Conservation (phyloP, 139 green algal species). For the Chlamydomonas incerta region DNA sequence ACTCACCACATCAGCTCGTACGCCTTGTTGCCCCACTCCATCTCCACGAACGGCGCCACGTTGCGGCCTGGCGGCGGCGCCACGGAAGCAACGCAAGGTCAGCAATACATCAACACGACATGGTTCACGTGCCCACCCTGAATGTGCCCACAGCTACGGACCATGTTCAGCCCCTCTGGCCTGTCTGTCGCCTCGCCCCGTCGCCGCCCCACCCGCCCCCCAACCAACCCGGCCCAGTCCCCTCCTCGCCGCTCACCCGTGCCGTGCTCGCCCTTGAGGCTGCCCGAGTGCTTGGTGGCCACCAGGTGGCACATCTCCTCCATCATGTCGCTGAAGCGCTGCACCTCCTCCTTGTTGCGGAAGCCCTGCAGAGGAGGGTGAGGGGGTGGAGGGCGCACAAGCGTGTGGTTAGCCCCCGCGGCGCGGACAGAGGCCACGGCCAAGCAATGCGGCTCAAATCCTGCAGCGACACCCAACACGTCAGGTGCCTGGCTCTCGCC, state of each 20-base stretch:
- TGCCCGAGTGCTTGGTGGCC: conserved; percentile 93
- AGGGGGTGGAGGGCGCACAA: background rate
- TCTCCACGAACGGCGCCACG: conserved; percentile 96
- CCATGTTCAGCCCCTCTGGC: no score
- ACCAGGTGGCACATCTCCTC: conserved; percentile 98
- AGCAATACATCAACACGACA: no score
- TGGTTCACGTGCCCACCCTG: no score
- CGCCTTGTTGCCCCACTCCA: conserved; percentile 97
- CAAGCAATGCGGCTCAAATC: no score
- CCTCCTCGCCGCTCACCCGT: conserved; percentile 67
- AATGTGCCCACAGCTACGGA: no score
- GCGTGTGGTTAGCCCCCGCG: no score
- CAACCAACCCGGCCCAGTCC: background rate
- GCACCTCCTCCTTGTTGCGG: conserved; percentile 92
- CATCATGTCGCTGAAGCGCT: conserved; percentile 95
- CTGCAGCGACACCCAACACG: no score
- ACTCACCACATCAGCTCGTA: conserved; percentile 95
- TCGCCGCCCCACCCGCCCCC: background rate
- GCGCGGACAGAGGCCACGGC: no score
- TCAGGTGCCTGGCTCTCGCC: no score
- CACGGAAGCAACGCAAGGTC: no score
- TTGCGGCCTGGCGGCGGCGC: conserved; percentile 88
- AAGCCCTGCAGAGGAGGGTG: conserved; percentile 63
- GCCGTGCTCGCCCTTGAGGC: conserved; percentile 95
- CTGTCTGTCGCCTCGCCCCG: no score